Evolutionary conservation across 2,329 filamentous ascomycete species (phyloP).

Genomic region (Fusarium heterosporum): DNA sequence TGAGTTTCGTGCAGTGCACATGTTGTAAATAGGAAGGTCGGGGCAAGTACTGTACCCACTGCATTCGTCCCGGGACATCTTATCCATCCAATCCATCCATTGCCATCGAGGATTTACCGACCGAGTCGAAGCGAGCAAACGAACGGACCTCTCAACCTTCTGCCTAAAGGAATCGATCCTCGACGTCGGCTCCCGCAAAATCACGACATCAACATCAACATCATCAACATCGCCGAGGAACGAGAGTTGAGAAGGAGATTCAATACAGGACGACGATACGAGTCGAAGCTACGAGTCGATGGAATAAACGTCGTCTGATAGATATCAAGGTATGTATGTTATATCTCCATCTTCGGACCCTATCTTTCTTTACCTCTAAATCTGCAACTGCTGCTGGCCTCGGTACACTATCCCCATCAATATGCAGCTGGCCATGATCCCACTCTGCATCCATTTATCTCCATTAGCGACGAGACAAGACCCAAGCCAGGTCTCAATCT

Average conservation of each 20-base stretch:
- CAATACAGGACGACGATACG: background rate
- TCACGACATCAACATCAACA: constrained; percentile 25
- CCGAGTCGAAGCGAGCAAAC: constrained; percentile 40
- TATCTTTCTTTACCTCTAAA: constrained; percentile 1
- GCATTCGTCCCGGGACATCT: constrained; percentile 22
- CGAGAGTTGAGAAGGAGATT: background rate
- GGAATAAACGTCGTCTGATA: constrained; percentile 12
- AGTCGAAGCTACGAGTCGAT: constrained; percentile 18
- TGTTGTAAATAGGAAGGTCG: constrained; percentile 42
- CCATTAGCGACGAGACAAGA: constrained; percentile 39
- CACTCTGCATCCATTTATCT: constrained; percentile 28
- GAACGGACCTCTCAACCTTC: constrained; percentile 39
- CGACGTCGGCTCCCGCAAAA: constrained; percentile 38
- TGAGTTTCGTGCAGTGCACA: constrained; percentile 1
- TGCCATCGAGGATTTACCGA: constrained; percentile 43
- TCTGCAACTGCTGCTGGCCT: constrained; percentile 11
- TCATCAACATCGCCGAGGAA: constrained; percentile 8
- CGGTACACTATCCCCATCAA: constrained; percentile 33
- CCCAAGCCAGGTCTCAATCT: constrained; percentile 22
- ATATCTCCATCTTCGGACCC: background rate
- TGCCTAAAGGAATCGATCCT: constrained; percentile 41
- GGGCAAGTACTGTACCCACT: constrained; percentile 41
- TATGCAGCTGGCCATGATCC: constrained; percentile 25
- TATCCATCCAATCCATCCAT: constrained; percentile 41
- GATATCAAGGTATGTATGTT: constrained; percentile 26